Evolutionary conservation across 2,329 filamentous ascomycete genomes (phyloP).

Genomic region (Myriosclerotinia curreyana): DNA sequence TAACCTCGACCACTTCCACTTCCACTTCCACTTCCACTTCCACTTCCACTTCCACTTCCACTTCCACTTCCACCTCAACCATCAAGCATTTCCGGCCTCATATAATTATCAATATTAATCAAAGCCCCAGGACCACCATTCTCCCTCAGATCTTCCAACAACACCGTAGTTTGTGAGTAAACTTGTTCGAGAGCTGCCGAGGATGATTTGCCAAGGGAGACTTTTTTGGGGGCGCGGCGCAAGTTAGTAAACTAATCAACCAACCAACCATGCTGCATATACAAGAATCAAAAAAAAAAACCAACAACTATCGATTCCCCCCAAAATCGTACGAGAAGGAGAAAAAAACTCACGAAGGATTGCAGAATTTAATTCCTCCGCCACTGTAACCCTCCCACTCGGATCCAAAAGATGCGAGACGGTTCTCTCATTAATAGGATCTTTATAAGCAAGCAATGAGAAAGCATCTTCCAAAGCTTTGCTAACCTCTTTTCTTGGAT

Average conservation of each 20-base stretch:
- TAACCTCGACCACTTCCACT: background rate
- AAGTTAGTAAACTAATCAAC: too few species aligned
- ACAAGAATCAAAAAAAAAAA: background rate
- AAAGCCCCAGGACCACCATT: slow-evolving; percentile 81
- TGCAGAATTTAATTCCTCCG: slow-evolving; percentile 90
- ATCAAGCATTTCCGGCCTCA: slow-evolving; percentile 3
- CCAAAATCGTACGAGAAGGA: background rate
- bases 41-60: too few species aligned
- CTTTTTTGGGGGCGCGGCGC: slow-evolving; percentile 47
- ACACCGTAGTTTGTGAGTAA: slow-evolving; percentile 79
- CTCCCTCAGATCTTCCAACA: slow-evolving; percentile 78
- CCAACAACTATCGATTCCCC: background rate
- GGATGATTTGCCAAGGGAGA: slow-evolving; percentile 85
- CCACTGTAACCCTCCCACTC: slow-evolving; percentile 71
- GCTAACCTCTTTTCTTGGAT: slow-evolving; percentile 66
- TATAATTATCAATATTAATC: slow-evolving; percentile 59
- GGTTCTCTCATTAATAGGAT: slow-evolving; percentile 70
- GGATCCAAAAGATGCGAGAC: slow-evolving; percentile 76
- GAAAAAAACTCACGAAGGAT: slow-evolving; percentile 61
- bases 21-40: too few species aligned
- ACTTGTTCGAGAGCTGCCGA: slow-evolving; percentile 80
- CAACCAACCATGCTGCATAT: background rate
- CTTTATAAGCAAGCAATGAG: slow-evolving; percentile 80
- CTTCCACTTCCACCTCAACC: background rate
- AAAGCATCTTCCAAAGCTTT: slow-evolving; percentile 81